Evolutionary conservation across 2,329 filamentous ascomycete species (phyloP).

Genomic region (Colletotrichum sp.): DNA sequence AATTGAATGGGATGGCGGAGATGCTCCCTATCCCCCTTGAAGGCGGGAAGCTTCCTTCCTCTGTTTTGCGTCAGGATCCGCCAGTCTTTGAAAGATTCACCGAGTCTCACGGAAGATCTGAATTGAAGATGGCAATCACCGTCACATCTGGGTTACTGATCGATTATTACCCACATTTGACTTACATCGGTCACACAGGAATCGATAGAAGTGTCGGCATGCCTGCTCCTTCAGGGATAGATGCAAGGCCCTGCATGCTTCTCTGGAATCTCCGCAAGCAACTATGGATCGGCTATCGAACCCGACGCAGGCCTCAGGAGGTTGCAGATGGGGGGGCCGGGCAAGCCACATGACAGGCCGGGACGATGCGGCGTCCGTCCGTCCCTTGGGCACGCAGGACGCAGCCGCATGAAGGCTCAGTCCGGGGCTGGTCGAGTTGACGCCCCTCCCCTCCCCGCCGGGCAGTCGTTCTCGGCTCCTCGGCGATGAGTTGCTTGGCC

Average conservation of each 20-base stretch:
- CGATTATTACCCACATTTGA: not conserved
- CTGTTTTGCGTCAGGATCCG: not conserved
- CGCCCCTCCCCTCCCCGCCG: no score
- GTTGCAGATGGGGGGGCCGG: not conserved
- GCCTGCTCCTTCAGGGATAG: not conserved
- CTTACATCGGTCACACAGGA: not conserved
- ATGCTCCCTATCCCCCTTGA: not conserved
- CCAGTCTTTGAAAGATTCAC: not conserved
- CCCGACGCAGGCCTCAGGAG: not conserved
- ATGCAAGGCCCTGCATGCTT: not conserved
- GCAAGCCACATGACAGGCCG: not conserved
- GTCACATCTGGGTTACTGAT: not conserved
- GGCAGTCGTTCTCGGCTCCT: not conserved
- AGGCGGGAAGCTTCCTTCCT: not conserved
- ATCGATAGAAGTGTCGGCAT: not conserved
- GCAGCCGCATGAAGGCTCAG: not conserved
- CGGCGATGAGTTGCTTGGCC: not conserved
- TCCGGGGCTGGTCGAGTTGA: not conserved
- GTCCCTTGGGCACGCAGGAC: not conserved
- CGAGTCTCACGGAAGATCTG: not conserved
- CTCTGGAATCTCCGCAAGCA: not conserved
- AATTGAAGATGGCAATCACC: not conserved
- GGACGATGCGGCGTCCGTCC: not conserved
- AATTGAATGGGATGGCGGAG: not conserved
- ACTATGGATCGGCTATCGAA: not conserved